Percentiles rank a stretch among this genome's conserved stretches.
These are phyloP conservation scores for Tilletia setariae DNA, from an alignment of 1,284 basidiomycete species.

Conservation along the genomic window DNA sequence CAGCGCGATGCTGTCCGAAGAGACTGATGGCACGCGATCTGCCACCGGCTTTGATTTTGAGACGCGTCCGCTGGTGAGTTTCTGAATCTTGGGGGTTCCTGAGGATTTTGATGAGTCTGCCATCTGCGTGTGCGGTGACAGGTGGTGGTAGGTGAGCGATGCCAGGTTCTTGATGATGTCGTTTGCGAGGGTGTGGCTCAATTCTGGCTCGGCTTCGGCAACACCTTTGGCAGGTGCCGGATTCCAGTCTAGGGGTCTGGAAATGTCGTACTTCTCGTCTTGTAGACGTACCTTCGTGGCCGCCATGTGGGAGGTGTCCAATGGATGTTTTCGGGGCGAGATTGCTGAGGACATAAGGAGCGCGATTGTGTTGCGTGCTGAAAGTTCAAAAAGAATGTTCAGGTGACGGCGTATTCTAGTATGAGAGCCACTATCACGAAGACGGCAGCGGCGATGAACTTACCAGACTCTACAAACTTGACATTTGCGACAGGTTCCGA, in stretches of 20 bases:
- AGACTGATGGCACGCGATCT: slow-evolving; percentile 18
- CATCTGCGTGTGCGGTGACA: slow-evolving; percentile 49
- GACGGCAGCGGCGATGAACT: not conserved
- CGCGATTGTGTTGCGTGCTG: slow-evolving; percentile 6
- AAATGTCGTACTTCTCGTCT: not conserved
- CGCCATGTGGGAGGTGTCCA: slow-evolving; percentile 9
- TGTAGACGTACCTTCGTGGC: slow-evolving; percentile 6
- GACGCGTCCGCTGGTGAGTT: not conserved
- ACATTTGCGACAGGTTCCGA: not conserved
- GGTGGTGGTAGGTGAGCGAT: slow-evolving; percentile 46
- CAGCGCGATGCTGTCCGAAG: slow-evolving; percentile 23
- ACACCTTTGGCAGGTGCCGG: slow-evolving; percentile 20
- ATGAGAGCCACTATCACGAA: not conserved
- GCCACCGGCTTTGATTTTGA: slow-evolving; percentile 15
- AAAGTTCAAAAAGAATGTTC: not conserved
- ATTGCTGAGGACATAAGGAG: slow-evolving; percentile 15
- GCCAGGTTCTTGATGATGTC: slow-evolving; percentile 32
- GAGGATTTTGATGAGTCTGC: slow-evolving; percentile 20
- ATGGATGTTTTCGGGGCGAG: slow-evolving; percentile 9
- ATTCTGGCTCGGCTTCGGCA: not conserved
- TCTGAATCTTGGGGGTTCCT: not conserved
- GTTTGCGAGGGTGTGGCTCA: slow-evolving; percentile 28
- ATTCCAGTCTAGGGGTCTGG: slow-evolving; percentile 21
- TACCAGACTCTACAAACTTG: not conserved
- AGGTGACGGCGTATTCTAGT: not conserved